phyloP scores from a whole-genome alignment of 139 green algal genomes.

The Monoraphidium neglectum region DNA sequence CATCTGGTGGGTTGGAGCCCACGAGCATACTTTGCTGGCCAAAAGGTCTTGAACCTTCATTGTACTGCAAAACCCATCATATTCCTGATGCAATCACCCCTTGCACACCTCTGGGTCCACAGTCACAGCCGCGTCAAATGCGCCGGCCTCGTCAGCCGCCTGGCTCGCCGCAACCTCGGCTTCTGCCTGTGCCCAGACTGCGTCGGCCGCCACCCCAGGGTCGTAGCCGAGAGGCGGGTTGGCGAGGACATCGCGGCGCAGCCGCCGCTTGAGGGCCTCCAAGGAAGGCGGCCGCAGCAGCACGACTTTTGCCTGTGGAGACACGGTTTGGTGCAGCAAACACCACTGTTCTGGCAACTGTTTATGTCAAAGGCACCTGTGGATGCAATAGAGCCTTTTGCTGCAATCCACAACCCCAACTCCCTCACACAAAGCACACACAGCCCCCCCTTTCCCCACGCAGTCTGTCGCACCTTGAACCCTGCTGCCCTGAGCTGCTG shows the following conservation, averaged over 20 bases:
- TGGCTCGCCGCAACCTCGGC: slow-evolving; percentile 34
- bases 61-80: no score
- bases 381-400: no score
- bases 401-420: no score
- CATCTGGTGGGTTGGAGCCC: no score
- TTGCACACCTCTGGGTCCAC: slow-evolving; percentile 33
- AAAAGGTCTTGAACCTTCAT: neutral
- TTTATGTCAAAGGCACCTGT: no score
- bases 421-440: no score
- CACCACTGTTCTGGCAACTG: no score
- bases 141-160: neutral
- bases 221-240: slow-evolving; percentile 64
- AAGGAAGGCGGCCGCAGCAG: slow-evolving; percentile 19
- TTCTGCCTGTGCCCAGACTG: slow-evolving; percentile 45
- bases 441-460: no score
- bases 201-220: slow-evolving; percentile 49
- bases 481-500: slow-evolving; percentile 36
- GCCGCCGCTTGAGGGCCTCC: slow-evolving; percentile 26
- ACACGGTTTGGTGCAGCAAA: neutral
- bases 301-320: slow-evolving; percentile 11
- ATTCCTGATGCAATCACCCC: no score
- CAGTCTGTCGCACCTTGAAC: slow-evolving; percentile 50
- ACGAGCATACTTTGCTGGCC: no score
- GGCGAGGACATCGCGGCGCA: slow-evolving; percentile 32
- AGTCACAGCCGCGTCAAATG: slow-evolving; percentile 52